Conservation (phyloP, 2,329 filamentous ascomycete genomes). For the Colletotrichum truncatum region DNA sequence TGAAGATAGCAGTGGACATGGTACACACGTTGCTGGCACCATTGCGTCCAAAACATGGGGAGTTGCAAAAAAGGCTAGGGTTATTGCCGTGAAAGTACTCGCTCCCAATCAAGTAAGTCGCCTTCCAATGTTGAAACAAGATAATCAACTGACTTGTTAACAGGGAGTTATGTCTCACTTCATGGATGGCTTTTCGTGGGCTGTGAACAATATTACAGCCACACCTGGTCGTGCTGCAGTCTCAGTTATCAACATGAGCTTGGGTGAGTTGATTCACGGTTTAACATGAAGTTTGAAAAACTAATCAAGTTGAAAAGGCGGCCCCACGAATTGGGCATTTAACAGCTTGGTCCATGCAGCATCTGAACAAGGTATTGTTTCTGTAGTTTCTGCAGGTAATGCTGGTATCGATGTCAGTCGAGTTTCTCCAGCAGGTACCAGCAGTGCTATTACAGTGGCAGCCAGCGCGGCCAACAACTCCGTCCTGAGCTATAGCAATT, state of each 20-base stretch:
- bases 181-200: slow-evolving; percentile 8
- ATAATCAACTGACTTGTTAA: not conserved
- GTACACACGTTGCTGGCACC: slow-evolving; percentile 55
- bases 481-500: slow-evolving; percentile 58
- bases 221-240: slow-evolving; percentile 3
- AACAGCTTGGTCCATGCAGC: slow-evolving; percentile 59
- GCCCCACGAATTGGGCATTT: slow-evolving; percentile 45
- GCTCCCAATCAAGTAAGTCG: not conserved
- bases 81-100: slow-evolving; percentile 56
- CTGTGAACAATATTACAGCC: not conserved
- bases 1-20: slow-evolving; percentile 50
- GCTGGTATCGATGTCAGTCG: slow-evolving; percentile 40
- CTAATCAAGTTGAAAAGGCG: too few relatives aligned
- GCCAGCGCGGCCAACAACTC: slow-evolving; percentile 51
- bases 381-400: slow-evolving; percentile 65
- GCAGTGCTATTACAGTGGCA: slow-evolving; percentile 60
- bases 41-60: slow-evolving; percentile 53
- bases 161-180: slow-evolving; percentile 10
- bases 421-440: slow-evolving; percentile 57
- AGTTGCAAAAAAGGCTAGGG: slow-evolving; percentile 51
- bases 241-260: slow-evolving; percentile 6
- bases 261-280: slow-evolving; percentile 25
- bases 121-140: not conserved
- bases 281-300: too few relatives aligned
- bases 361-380: slow-evolving; percentile 56